Evolutionary conservation across 176 grass and related monocot species (phyloP).

Genomic region (Rhynchospora breviuscula): DNA sequence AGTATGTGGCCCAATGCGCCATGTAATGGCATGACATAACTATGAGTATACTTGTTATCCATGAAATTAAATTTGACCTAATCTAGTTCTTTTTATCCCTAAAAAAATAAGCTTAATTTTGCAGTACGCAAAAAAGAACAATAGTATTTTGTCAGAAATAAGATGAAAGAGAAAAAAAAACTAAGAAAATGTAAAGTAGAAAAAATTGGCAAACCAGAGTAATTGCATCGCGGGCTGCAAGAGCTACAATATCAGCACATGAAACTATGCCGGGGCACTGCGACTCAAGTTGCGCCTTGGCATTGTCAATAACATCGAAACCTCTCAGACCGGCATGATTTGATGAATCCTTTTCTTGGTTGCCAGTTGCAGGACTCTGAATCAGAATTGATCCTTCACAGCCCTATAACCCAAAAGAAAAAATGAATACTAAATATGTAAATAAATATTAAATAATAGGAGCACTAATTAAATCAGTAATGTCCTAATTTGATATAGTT

Average conservation of each 20-base stretch:
- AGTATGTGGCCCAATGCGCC: neutral
- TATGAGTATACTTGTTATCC: neutral
- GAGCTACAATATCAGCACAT: slow-evolving; percentile 69
- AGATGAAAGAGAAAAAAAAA: neutral
- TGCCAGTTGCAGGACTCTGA: slow-evolving; percentile 20
- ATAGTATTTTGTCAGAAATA: neutral
- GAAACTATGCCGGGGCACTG: slow-evolving; percentile 72
- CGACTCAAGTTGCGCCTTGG: slow-evolving; percentile 53
- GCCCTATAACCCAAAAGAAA: slow-evolving; percentile 28
- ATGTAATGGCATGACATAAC: neutral
- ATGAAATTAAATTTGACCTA: neutral
- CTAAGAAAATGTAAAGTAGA: neutral
- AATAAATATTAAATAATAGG: neutral
- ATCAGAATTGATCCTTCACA: slow-evolving; percentile 82
- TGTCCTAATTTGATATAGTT: neutral
- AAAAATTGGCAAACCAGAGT: slow-evolving; percentile 24
- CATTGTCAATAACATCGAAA: slow-evolving; percentile 49
- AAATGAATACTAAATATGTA: neutral
- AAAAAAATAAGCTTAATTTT: neutral
- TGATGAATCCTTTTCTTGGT: slow-evolving; percentile 48
- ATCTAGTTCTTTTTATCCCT: neutral
- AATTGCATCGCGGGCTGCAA: slow-evolving; percentile 62
- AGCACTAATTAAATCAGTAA: neutral
- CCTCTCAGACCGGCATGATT: slow-evolving; percentile 78
- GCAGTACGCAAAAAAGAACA: neutral